A percentile compares a stretch with the other conserved stretches of the same genome.
Evolutionary conservation across 2,329 filamentous ascomycete genomes (phyloP).

Genomic region (Sporothrix curviconia): DNA sequence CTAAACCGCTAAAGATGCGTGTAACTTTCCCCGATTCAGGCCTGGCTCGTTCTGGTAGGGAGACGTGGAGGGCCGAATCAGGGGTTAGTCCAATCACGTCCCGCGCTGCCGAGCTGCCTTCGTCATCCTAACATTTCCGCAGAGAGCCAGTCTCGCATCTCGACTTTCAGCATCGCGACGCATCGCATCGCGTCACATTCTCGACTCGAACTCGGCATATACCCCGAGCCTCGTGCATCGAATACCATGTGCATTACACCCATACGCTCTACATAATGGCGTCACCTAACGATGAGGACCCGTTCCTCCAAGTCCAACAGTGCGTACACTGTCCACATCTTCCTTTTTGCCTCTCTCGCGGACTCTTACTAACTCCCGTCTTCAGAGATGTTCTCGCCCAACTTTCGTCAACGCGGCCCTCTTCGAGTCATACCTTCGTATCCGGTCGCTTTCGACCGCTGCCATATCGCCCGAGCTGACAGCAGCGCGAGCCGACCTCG

Average conservation of each 20-base stretch:
- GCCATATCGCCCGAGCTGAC: conserved; percentile 76
- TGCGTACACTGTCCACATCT: conserved; percentile 27
- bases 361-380: neutral
- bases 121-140: conserved; percentile 7
- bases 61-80: neutral
- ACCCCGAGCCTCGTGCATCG: neutral
- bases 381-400: conserved; percentile 79
- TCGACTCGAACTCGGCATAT: neutral
- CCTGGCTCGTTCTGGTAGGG: too few species aligned
- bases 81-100: neutral
- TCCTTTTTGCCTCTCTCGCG: neutral
- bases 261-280: conserved; percentile 53
- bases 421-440: conserved; percentile 92
- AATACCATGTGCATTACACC: neutral
- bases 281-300: conserved; percentile 60
- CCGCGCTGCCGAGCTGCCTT: neutral
- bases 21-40: too few species aligned
- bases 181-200: neutral
- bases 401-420: conserved; percentile 71
- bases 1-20: too few species aligned
- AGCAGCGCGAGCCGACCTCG: conserved; percentile 65
- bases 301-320: conserved; percentile 68
- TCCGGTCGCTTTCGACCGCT: conserved; percentile 73
- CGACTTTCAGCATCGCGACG: neutral
- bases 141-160: neutral